phyloP scores from a whole-genome alignment of 441 rosid genomes.

The Jatropha multifida region DNA sequence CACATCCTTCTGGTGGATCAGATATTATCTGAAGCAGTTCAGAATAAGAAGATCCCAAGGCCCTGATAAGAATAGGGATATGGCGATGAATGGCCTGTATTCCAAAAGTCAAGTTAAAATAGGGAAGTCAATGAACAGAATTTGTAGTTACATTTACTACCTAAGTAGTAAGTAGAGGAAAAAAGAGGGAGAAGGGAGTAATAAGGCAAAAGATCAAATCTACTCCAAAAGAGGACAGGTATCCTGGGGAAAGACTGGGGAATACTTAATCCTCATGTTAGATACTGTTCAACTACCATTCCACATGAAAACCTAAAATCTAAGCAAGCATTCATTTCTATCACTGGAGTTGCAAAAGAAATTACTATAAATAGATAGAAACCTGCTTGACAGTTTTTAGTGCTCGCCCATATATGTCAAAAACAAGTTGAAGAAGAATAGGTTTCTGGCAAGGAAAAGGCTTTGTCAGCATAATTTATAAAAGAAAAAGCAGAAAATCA shows the following conservation, averaged over 20 bases:
- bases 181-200: no score
- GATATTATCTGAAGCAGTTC: constrained; percentile 84
- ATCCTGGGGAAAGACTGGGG: background rate
- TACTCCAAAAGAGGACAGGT: background rate
- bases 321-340: background rate
- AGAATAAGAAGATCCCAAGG: constrained; percentile 78
- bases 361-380: constrained; percentile 19
- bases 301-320: background rate
- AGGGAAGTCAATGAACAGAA: background rate
- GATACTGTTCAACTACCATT: background rate
- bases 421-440: constrained; percentile 78
- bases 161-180: background rate
- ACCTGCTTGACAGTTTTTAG: constrained; percentile 94
- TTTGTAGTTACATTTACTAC: background rate
- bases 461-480: constrained; percentile 23
- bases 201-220: background rate
- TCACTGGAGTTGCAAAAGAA: background rate
- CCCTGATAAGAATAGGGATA: constrained; percentile 78
- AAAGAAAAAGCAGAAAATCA: constrained; percentile 5
- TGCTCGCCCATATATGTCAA: constrained; percentile 76
- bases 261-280: background rate
- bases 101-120: constrained; percentile 3
- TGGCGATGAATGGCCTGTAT: constrained; percentile 96
- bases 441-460: constrained; percentile 64
- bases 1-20: constrained; percentile 98